Percentiles rank a stretch among this genome's conserved stretches.
phyloP scores from a whole-genome alignment of 1,284 basidiomycete species.

The Bothia castanella region DNA sequence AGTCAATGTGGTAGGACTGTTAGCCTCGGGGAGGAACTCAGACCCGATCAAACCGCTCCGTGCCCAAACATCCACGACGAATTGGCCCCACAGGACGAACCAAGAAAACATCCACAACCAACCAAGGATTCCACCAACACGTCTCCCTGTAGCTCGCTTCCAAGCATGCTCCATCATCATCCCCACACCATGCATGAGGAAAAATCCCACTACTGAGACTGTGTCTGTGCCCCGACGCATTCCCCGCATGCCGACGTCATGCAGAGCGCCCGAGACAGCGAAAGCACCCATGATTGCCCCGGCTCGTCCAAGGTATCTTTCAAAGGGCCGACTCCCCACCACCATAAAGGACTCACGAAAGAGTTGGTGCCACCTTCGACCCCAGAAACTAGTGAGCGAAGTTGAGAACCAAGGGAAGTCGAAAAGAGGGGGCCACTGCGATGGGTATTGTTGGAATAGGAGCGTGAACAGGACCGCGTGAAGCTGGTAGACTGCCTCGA shows the following conservation, averaged over 20 bases:
- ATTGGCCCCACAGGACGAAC: constrained; percentile 43
- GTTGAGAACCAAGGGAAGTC: constrained; percentile 38
- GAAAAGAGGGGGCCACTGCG: constrained; percentile 44
- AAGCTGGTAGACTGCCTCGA: constrained; percentile 44
- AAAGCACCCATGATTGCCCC: constrained; percentile 56
- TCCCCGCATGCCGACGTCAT: constrained; percentile 54
- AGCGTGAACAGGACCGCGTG: constrained; percentile 42
- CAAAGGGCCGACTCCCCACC: constrained; percentile 31
- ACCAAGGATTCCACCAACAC: constrained; percentile 45
- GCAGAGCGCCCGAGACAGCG: constrained; percentile 51
- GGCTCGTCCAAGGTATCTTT: constrained; percentile 40
- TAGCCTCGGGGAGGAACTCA: constrained; percentile 15
- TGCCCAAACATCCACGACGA: constrained; percentile 51
- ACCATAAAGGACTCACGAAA: constrained; percentile 39
- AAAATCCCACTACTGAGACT: constrained; percentile 46
- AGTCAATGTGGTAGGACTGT: constrained; percentile 21
- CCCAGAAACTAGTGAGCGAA: constrained; percentile 44
- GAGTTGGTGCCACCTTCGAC: constrained; percentile 44
- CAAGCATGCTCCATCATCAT: constrained; percentile 47
- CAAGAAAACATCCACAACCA: constrained; percentile 48
- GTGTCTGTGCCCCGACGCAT: constrained; percentile 54
- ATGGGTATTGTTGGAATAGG: constrained; percentile 34
- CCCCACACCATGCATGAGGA: constrained; percentile 53
- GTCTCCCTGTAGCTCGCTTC: constrained; percentile 38
- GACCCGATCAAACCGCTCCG: constrained; percentile 36